These are phyloP conservation scores for Calycina herbarum DNA, from an alignment of 2,329 filamentous ascomycete species.

Conservation along the genomic window DNA sequence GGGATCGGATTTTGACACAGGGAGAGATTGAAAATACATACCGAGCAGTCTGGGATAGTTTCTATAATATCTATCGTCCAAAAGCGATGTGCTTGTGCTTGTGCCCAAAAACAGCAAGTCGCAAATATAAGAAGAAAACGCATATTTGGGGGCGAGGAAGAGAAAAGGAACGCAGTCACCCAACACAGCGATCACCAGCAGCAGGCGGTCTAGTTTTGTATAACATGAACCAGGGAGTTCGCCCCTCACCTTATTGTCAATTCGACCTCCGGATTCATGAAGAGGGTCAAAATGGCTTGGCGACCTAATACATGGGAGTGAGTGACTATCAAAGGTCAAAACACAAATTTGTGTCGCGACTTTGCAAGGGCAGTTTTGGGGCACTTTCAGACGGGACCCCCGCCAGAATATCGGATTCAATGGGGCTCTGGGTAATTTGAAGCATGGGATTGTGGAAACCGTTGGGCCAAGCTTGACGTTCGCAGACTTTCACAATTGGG, in stretches of 20 bases:
- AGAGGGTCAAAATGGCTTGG: not conserved
- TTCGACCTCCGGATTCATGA: not conserved
- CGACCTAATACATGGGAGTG: not conserved
- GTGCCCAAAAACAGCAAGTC: not conserved
- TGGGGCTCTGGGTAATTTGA: too few relatives aligned
- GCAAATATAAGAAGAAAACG: constrained; percentile 1
- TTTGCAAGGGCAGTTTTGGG: not conserved
- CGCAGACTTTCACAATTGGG: not conserved
- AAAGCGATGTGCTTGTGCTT: not conserved
- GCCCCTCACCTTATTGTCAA: not conserved
- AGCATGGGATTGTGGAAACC: not conserved
- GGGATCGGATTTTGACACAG: too few relatives aligned
- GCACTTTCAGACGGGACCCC: not conserved
- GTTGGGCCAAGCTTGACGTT: not conserved
- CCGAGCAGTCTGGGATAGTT: not conserved
- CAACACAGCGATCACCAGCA: not conserved
- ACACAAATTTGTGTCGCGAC: not conserved
- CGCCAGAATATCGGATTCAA: not conserved
- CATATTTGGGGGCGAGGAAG: not conserved
- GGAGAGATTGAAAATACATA: not conserved
- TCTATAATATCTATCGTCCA: not conserved
- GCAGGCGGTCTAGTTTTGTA: constrained; percentile 1
- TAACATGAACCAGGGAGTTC: not conserved
- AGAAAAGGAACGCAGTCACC: not conserved
- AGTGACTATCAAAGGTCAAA: constrained; percentile 3